Percentiles rank a stretch among this genome's conserved stretches.
These are phyloP conservation scores for Pezicula rhizophila DNA, from an alignment of 2,329 filamentous ascomycete genomes.

Conservation along the genomic window DNA sequence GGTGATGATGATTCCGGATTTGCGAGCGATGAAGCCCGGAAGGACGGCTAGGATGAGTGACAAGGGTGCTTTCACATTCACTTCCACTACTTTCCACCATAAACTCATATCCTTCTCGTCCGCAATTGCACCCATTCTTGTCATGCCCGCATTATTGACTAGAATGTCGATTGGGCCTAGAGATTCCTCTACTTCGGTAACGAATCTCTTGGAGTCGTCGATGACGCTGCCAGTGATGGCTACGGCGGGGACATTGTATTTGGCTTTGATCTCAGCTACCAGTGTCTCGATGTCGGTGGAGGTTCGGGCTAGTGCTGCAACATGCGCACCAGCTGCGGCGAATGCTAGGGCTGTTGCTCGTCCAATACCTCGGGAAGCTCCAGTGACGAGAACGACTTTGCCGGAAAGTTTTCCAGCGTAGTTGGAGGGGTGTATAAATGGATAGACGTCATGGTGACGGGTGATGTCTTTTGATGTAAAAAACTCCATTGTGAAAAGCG, in stretches of 20 bases:
- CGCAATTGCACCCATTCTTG: conserved; percentile 6
- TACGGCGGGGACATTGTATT: conserved; percentile 3
- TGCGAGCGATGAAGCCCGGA: conserved; percentile 6
- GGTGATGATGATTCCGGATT: conserved; percentile 5
- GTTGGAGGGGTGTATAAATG: conserved; percentile 24
- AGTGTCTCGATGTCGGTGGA: conserved; percentile 11
- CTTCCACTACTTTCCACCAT: conserved; percentile 1
- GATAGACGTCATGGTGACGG: conserved; percentile 38
- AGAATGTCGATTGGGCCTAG: conserved; percentile 13
- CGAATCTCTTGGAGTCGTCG: not conserved
- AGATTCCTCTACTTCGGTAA: not conserved
- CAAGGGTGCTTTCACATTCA: conserved; percentile 2
- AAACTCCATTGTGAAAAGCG: not conserved
- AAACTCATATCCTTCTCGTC: conserved; percentile 8
- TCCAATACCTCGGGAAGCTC: conserved; percentile 30
- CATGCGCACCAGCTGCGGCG: conserved; percentile 27
- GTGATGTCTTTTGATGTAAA: conserved; percentile 45
- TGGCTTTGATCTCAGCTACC: conserved; percentile 13
- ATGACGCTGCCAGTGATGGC: conserved; percentile 2
- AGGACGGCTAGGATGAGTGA: conserved; percentile 9
- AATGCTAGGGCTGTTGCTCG: conserved; percentile 29
- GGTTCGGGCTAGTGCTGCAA: conserved; percentile 16
- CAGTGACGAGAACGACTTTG: conserved; percentile 31
- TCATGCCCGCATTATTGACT: conserved; percentile 10
- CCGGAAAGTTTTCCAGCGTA: conserved; percentile 15